Conservation (phyloP, 2,329 filamentous ascomycete genomes). For the Epicoccum sorghinum region DNA sequence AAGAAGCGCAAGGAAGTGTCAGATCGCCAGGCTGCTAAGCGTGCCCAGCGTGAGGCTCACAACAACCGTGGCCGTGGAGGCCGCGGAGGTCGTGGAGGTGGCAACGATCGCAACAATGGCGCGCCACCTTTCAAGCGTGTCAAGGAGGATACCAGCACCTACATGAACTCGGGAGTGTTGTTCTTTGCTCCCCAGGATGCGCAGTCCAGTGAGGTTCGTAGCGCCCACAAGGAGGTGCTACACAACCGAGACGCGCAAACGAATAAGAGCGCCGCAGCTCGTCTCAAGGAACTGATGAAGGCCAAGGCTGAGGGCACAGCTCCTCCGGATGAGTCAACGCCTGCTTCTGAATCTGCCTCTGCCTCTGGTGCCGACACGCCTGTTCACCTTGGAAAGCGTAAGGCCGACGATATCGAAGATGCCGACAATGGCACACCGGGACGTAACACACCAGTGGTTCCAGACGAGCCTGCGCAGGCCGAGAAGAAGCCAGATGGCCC, state of each 20-base stretch:
- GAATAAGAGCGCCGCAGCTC: conserved; percentile 93
- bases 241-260: conserved; percentile 75
- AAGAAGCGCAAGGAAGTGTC: conserved; percentile 84
- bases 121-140: conserved; percentile 39
- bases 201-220: conserved; percentile 47
- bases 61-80: conserved; percentile 35
- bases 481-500: conserved; percentile 60
- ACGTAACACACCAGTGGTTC: conserved; percentile 61
- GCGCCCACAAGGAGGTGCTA: conserved; percentile 85
- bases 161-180: conserved; percentile 41
- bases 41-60: conserved; percentile 59
- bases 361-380: conserved; percentile 47
- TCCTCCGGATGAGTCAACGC: conserved; percentile 30
- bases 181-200: conserved; percentile 47
- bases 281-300: conserved; percentile 75
- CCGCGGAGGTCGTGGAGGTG: conserved; percentile 40
- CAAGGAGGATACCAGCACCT: conserved; percentile 45
- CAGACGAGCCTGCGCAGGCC: conserved; percentile 55
- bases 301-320: conserved; percentile 45
- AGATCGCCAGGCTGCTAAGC: conserved; percentile 78
- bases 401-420: conserved; percentile 72
- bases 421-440: conserved; percentile 65
- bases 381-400: conserved; percentile 74
- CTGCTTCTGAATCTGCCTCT: conserved; percentile 37
- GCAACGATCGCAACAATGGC: conserved; percentile 20